Evolutionary conservation across 83 land plant genomes (phyloP).

Genomic region (Diphasiastrum complanatum): DNA sequence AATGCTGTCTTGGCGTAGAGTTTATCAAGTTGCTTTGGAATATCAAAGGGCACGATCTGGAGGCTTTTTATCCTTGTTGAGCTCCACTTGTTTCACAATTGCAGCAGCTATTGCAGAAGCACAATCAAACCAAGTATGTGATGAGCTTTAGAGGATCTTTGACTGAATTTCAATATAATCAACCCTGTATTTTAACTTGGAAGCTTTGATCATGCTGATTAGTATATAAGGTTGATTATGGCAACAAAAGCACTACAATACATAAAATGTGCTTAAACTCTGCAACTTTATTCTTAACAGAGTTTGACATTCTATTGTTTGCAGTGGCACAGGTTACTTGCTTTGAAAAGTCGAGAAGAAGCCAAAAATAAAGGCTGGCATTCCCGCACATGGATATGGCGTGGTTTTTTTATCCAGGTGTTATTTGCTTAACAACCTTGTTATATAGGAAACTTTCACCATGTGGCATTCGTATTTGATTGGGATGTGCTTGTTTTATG

Average conservation of each 20-base stretch:
- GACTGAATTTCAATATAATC: too few relatives aligned
- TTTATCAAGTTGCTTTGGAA: constrained; percentile 62
- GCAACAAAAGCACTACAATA: too few relatives aligned
- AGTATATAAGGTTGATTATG: too few relatives aligned
- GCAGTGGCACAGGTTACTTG: constrained; percentile 67
- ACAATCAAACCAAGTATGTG: constrained; percentile 61
- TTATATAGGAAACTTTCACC: too few relatives aligned
- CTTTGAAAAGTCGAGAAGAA: constrained; percentile 36
- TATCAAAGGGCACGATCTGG: constrained; percentile 74
- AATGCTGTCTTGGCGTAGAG: constrained; percentile 70
- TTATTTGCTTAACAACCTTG: too few relatives aligned
- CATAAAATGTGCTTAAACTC: too few relatives aligned
- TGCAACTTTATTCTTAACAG: too few relatives aligned
- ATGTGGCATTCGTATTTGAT: too few relatives aligned
- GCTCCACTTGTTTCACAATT: constrained; percentile 55
- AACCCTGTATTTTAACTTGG: too few relatives aligned
- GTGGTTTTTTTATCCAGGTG: constrained; percentile 71
- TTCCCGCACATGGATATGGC: constrained; percentile 70
- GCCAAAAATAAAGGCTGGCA: constrained; percentile 24
- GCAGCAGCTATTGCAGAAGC: constrained; percentile 61
- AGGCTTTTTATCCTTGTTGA: constrained; percentile 70
- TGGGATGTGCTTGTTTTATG: too few relatives aligned
- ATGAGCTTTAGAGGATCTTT: neutral
- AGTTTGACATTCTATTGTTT: neutral
- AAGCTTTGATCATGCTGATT: too few relatives aligned